These are phyloP conservation scores for Tothia fuscella DNA, from an alignment of 2,329 filamentous ascomycete species.

Conservation along the genomic window DNA sequence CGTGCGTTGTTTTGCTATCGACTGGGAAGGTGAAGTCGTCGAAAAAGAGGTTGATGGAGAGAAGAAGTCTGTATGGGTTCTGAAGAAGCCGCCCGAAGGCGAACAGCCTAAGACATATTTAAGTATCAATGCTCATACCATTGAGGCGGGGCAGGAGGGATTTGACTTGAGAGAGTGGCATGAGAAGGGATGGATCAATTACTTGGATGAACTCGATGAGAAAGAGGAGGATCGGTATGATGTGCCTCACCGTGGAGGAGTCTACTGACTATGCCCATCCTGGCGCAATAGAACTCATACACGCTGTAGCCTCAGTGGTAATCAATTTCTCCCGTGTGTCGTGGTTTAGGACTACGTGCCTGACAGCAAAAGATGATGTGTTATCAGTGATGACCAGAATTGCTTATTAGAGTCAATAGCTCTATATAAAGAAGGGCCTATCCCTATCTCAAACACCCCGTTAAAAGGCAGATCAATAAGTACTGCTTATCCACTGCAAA, in stretches of 20 bases:
- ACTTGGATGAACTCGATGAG: slow-evolving; percentile 16
- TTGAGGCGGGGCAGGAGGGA: slow-evolving; percentile 18
- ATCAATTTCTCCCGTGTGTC: too few species aligned
- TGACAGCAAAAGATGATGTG: too few species aligned
- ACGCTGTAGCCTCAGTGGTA: too few species aligned
- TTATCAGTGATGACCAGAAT: too few species aligned
- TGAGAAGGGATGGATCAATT: slow-evolving; percentile 23
- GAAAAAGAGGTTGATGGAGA: slow-evolving; percentile 10
- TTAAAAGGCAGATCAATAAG: too few species aligned
- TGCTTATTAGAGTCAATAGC: too few species aligned
- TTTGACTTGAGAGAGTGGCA: slow-evolving; percentile 23
- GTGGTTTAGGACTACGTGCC: too few species aligned
- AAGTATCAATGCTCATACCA: slow-evolving; percentile 23
- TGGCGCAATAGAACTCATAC: too few species aligned
- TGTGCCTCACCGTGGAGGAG: slow-evolving; percentile 9
- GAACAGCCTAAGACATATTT: slow-evolving; percentile 16
- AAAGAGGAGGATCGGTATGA: slow-evolving; percentile 4
- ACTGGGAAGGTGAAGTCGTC: slow-evolving; percentile 22
- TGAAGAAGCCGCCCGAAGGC: slow-evolving; percentile 11
- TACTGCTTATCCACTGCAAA: too few species aligned
- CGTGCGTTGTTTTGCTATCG: slow-evolving; percentile 31
- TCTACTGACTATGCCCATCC: too few species aligned
- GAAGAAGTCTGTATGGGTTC: slow-evolving; percentile 18
- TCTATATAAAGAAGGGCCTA: too few species aligned
- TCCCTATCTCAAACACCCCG: too few species aligned